Conservation (phyloP, 805 yeast species). For the Kodamaea neixiangensis region DNA sequence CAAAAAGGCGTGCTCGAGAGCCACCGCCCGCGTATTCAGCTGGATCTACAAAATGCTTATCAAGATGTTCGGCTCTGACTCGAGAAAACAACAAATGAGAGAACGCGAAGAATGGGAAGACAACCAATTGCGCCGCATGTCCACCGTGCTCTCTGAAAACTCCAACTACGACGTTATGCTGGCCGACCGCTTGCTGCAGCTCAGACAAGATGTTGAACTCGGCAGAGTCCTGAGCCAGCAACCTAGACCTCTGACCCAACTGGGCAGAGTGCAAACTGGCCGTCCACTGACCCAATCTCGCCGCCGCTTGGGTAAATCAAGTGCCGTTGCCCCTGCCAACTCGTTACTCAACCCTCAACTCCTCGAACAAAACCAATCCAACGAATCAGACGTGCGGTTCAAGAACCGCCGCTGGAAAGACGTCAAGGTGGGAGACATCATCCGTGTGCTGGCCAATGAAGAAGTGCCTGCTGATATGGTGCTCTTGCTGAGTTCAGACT, state of each 20-base stretch:
- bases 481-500: slow-evolving; percentile 63
- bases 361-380: slow-evolving; percentile 8
- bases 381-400: slow-evolving; percentile 11
- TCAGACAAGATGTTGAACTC: neutral
- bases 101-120: slow-evolving; percentile 19
- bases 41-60: slow-evolving; percentile 22
- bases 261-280: neutral
- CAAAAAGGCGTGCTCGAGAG: slow-evolving; percentile 50
- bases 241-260: neutral
- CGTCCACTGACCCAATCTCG: slow-evolving; percentile 6
- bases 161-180: slow-evolving; percentile 6
- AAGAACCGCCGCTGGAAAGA: slow-evolving; percentile 58
- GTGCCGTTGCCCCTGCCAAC: slow-evolving; percentile 16
- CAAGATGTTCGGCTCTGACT: slow-evolving; percentile 1
- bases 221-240: neutral
- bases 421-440: slow-evolving; percentile 70
- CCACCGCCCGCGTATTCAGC: neutral
- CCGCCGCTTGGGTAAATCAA: slow-evolving; percentile 5
- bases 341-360: slow-evolving; percentile 24
- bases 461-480: slow-evolving; percentile 79
- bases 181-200: neutral
- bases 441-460: slow-evolving; percentile 70
- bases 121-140: slow-evolving; percentile 34
- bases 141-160: slow-evolving; percentile 39
- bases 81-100: slow-evolving; percentile 5